Base-by-base conservation (phyloP, 208 protist genomes). In the Herpetomonas tarakana region DNA sequence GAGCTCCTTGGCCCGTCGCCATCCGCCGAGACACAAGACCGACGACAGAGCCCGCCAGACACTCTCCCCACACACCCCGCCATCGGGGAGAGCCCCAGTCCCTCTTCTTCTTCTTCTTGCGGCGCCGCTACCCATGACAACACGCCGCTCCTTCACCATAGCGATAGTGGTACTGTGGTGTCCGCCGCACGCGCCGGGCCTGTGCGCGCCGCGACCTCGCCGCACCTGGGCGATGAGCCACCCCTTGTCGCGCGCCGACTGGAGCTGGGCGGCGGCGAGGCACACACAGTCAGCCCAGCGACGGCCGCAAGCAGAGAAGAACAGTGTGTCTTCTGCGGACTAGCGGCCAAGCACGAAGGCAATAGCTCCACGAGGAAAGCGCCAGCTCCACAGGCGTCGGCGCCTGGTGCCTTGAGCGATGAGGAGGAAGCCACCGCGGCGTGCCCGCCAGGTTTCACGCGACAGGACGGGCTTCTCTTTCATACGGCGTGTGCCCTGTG, bases 401-500 rank as follows among this genome's bases (percentile, higher is more conserved):
- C 35, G 9, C 6, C n/a, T n/a, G n/a, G n/a, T n/a, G n/a, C n/a
- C n/a, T n/a, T n/a, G n/a, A n/a, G 52, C 30, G 29, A 44, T 45
- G 18, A 25, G 4, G 52, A 2, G 46, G 30, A 1, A 3, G 4
- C 14, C 2, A 0, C 25, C 27, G 2, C 2, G 1, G 2, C 26
- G 7, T 41, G 24, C 1, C n/a, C 63, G 1, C 44, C 58, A 4
- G 50, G 58, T 0, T 47, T 64, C 7, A 50, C 44, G 29, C 3
- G 19, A 16, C 31, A 55, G 1, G 68, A 66, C 12, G 76, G 67
- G 16, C 14, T 69, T 24, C 4, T 22, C 3, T 77, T 79, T 49
- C 85, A 92, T 65, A 58, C 71, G 21, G 58, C 52, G 4, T 92
- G 86, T 52, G 86, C 86, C 0, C 62, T 92, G 14, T 92, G 86